Conservation (phyloP, 306 rosid species). For the Cucumis hystrix region DNA sequence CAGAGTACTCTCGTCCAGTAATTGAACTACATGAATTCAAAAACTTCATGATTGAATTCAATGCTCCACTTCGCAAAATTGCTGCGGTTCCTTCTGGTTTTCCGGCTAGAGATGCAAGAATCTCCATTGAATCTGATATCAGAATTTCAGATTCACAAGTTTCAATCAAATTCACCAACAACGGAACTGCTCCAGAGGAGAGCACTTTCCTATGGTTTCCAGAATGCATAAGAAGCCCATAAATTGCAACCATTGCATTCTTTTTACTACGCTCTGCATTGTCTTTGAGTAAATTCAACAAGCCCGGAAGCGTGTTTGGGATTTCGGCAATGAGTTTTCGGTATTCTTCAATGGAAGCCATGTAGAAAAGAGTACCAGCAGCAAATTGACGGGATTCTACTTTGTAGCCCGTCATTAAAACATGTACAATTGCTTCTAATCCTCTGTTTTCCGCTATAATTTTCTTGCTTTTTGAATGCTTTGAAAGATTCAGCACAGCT, state of each 20-base stretch:
- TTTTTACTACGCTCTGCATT: conserved; percentile 41
- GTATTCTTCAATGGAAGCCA: conserved; percentile 46
- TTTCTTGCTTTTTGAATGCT: conserved; percentile 33
- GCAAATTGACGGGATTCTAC: conserved; percentile 45
- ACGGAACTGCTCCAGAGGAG: conserved; percentile 33
- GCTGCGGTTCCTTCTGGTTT: conserved; percentile 35
- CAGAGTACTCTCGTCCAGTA: conserved; percentile 54
- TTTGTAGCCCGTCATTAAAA: conserved; percentile 37
- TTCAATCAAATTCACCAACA: conserved; percentile 24
- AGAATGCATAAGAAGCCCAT: conserved; percentile 35
- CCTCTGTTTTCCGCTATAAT: conserved; percentile 42
- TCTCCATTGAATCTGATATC: conserved; percentile 46
- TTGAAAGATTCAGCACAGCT: conserved; percentile 60
- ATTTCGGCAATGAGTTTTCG: conserved; percentile 37
- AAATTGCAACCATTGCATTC: conserved; percentile 61
- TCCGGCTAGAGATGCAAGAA: conserved; percentile 52
- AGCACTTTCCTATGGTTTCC: conserved; percentile 41
- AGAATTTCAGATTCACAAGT: conserved; percentile 35
- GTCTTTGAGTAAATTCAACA: conserved; percentile 31
- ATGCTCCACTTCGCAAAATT: conserved; percentile 24
- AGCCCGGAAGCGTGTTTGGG: conserved; percentile 39
- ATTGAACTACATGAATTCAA: conserved; percentile 38
- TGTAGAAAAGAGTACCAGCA: conserved; percentile 61
- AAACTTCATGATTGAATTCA: conserved; percentile 28
- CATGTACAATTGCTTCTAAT: conserved; percentile 30